Conservation (phyloP, 129 eudicot genomes). For the Flaveria sonorensis region DNA sequence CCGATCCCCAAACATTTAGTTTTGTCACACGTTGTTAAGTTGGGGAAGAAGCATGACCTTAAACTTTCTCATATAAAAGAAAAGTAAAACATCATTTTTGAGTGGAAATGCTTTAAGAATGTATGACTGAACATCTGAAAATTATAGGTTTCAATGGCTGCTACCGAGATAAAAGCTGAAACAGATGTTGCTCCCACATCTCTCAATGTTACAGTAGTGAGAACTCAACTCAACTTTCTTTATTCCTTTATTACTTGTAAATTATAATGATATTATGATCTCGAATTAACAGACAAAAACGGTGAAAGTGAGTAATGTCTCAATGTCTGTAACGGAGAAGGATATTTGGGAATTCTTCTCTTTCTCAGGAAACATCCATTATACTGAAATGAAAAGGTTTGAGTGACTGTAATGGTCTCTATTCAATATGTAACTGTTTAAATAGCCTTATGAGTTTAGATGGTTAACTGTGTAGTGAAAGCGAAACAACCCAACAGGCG, state of each 20-base stretch:
- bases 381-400: constrained; percentile 49
- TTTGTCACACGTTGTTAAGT: background rate
- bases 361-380: constrained; percentile 59
- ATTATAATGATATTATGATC: constrained; percentile 10
- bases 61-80: no score
- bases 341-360: constrained; percentile 62
- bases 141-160: constrained; percentile 39
- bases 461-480: constrained; percentile 46
- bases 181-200: constrained; percentile 34
- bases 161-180: constrained; percentile 33
- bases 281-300: constrained; percentile 50
- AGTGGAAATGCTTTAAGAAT: no score
- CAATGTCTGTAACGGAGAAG: constrained; percentile 38
- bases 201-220: constrained; percentile 45
- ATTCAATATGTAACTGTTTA: constrained; percentile 8
- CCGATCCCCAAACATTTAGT: background rate
- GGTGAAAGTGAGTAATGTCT: constrained; percentile 51
- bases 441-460: constrained; percentile 1
- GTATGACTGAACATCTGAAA: background rate
- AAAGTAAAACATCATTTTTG: no score
- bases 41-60: no score
- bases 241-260: background rate
- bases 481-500: constrained; percentile 45
- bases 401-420: background rate
- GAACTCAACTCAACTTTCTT: constrained; percentile 27